These are phyloP conservation scores for Penicillium salamii DNA, from an alignment of 495 filamentous ascomycete genomes.

Conservation along the genomic window DNA sequence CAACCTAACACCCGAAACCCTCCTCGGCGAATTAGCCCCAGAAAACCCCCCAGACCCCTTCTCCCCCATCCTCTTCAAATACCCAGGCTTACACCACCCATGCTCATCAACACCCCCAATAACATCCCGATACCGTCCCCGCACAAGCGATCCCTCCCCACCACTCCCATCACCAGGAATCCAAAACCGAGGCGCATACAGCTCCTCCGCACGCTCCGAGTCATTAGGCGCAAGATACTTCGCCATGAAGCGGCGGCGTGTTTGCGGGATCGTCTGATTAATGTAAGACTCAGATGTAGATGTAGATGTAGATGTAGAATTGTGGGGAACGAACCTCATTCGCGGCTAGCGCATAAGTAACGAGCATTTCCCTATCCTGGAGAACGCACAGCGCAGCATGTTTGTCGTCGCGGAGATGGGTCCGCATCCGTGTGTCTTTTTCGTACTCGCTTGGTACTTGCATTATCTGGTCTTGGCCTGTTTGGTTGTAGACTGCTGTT, in stretches of 20 bases:
- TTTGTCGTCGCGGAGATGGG: conserved; percentile 33
- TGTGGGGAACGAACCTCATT: conserved; percentile 26
- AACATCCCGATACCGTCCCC: conserved; percentile 3
- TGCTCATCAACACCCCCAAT: conserved; percentile 12
- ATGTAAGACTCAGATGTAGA: neutral
- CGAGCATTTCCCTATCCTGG: conserved; percentile 34
- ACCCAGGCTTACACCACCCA: conserved; percentile 18
- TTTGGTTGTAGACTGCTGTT: neutral
- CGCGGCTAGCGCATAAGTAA: conserved; percentile 32
- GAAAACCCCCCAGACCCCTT: neutral
- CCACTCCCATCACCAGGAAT: conserved; percentile 12
- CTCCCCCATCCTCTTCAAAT: conserved; percentile 2
- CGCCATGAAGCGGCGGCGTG: conserved; percentile 36
- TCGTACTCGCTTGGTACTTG: conserved; percentile 5
- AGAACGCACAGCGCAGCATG: conserved; percentile 36
- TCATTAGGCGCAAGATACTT: conserved; percentile 34
- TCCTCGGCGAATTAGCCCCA: neutral
- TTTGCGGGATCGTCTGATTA: conserved; percentile 38
- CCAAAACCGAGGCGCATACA: conserved; percentile 29
- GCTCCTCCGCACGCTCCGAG: conserved; percentile 23
- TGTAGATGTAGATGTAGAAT: neutral
- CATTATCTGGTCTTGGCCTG: neutral
- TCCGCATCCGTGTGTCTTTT: neutral
- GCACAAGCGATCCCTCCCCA: neutral
- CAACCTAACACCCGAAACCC: neutral